Conservation (phyloP, 768 basidiomycete species). For the Leccinum subtestaceum region DNA sequence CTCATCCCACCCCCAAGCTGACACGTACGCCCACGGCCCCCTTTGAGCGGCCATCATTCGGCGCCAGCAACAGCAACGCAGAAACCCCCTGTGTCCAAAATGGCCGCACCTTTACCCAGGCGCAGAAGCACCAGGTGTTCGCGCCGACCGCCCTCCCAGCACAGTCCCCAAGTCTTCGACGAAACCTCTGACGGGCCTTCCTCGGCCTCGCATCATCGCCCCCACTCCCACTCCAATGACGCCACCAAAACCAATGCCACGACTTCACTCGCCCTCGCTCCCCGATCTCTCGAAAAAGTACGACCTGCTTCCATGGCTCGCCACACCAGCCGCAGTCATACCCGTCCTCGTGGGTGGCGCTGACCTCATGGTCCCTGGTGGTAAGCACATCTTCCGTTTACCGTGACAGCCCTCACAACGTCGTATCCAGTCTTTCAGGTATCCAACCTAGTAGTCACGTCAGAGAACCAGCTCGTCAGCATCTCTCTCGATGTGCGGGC, state of each 20-base stretch:
- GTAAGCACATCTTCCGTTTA: constrained; percentile 38
- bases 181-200: neutral
- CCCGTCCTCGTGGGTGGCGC: constrained; percentile 74
- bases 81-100: too few species aligned
- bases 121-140: too few species aligned
- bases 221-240: too few species aligned
- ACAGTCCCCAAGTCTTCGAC: constrained; percentile 19
- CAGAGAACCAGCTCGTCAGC: constrained; percentile 56
- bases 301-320: constrained; percentile 64
- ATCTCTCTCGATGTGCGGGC: constrained; percentile 34
- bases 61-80: too few species aligned
- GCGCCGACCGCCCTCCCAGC: neutral
- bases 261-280: neutral
- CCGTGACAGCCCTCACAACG: too few species aligned
- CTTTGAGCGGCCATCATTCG: too few species aligned
- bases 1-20: too few species aligned
- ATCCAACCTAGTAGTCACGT: constrained; percentile 37
- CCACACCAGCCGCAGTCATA: constrained; percentile 69
- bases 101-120: too few species aligned
- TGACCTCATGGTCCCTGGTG: constrained; percentile 87
- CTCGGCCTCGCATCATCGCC: neutral
- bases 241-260: too few species aligned
- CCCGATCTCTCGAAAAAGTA: constrained; percentile 48
- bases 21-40: too few species aligned
- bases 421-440: constrained; percentile 54